phyloP scores from a whole-genome alignment of 176 grass and related monocot species.

The Guadua angustifolia region DNA sequence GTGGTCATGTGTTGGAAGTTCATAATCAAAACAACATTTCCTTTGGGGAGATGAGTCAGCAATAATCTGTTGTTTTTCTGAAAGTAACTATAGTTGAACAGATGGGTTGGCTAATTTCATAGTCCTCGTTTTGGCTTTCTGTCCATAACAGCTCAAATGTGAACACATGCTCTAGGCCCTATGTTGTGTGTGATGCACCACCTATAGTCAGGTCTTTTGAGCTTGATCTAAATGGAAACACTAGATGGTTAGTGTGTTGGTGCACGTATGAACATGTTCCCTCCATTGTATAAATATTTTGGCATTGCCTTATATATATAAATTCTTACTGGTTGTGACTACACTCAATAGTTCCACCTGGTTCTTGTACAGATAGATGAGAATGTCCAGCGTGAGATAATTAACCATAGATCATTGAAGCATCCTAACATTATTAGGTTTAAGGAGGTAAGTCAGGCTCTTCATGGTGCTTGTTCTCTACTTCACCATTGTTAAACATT shows the following conservation, averaged over 20 bases:
- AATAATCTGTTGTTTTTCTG: slow-evolving; percentile 8
- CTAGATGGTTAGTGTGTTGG: neutral
- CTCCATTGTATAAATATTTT: neutral
- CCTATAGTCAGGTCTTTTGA: slow-evolving; percentile 20
- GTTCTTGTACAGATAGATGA: slow-evolving; percentile 85
- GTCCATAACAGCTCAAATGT: slow-evolving; percentile 17
- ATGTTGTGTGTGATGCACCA: slow-evolving; percentile 13
- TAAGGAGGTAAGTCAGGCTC: slow-evolving; percentile 74
- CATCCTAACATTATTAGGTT: slow-evolving; percentile 99
- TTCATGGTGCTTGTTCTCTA: slow-evolving; percentile 4
- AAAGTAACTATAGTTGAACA: slow-evolving; percentile 25
- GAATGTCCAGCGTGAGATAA: slow-evolving; percentile 98
- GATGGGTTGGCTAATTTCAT: neutral
- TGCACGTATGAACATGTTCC: neutral
- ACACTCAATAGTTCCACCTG: neutral
- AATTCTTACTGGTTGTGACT: neutral
- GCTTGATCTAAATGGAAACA: slow-evolving; percentile 26
- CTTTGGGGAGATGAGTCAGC: neutral
- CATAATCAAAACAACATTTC: neutral
- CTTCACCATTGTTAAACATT: neutral
- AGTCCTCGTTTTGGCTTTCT: neutral
- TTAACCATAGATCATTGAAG: slow-evolving; percentile 96
- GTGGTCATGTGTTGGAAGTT: neutral
- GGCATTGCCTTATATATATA: slow-evolving; percentile 2
- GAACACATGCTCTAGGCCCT: slow-evolving; percentile 14